Percentiles rank a stretch among this genome's conserved stretches.
These are phyloP conservation scores for Jaltomata sinuosa DNA, from an alignment of 257 asterid genomes.

Conservation along the genomic window DNA sequence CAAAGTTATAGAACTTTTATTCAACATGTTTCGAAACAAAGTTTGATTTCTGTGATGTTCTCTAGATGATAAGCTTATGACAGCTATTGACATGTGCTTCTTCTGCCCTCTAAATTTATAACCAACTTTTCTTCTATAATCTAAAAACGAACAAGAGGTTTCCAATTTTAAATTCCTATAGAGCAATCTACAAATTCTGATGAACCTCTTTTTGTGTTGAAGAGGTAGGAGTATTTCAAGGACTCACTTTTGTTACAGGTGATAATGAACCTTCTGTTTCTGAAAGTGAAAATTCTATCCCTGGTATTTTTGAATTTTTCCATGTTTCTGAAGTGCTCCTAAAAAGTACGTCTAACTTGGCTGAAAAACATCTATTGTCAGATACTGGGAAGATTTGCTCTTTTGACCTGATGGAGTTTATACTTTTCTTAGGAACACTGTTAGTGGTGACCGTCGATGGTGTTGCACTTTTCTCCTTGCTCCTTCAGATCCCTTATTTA, in stretches of 20 bases:
- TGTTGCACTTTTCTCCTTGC: constrained; percentile 93
- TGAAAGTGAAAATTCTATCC: background rate
- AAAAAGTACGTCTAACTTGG: background rate
- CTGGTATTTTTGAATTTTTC: background rate
- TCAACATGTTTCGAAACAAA: background rate
- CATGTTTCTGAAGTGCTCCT: background rate
- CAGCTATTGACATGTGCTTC: background rate
- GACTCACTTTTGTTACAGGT: background rate
- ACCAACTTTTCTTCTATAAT: background rate
- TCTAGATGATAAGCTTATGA: background rate
- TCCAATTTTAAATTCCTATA: background rate
- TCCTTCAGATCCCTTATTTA: constrained; percentile 88
- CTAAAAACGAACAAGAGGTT: background rate
- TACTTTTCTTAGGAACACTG: constrained; percentile 65
- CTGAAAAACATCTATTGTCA: background rate
- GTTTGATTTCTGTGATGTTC: background rate
- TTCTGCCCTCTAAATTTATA: background rate
- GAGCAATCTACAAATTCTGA: background rate
- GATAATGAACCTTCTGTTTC: background rate
- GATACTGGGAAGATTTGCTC: background rate
- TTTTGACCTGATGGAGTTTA: background rate
- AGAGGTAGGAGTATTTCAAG: background rate
- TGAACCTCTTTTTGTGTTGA: background rate
- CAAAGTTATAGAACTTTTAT: background rate
- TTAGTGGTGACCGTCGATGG: constrained; percentile 70